Conservation (phyloP, 176 grass and related monocot genomes). For the Eleusine coracana region DNA sequence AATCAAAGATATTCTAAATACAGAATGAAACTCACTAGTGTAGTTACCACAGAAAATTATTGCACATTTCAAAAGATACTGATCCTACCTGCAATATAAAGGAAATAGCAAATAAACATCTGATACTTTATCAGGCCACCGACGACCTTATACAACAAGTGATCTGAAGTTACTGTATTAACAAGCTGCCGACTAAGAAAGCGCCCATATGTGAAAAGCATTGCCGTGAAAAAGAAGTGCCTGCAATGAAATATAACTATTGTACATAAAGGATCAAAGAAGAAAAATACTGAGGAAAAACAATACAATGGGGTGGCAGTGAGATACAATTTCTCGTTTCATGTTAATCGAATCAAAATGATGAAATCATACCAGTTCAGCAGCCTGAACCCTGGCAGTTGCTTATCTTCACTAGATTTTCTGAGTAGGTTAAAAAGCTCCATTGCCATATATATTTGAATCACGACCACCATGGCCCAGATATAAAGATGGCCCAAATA, state of each 20-base stretch:
- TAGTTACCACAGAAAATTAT: conserved; percentile 9
- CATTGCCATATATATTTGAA: conserved; percentile 96
- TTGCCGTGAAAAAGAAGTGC: conserved; percentile 99
- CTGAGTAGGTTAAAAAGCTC: conserved; percentile 96
- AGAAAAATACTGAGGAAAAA: conserved; percentile 9
- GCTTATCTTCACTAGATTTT: conserved; percentile 90
- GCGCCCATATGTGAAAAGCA: conserved; percentile 96
- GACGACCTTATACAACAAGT: conserved; percentile 84
- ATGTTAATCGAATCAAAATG: conserved; percentile 15
- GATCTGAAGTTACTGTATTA: conserved; percentile 92
- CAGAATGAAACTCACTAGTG: conserved; percentile 20
- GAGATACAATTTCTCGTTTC: neutral
- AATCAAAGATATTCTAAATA: conserved; percentile 22
- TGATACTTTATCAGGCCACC: conserved; percentile 95
- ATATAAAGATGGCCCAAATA: conserved; percentile 98
- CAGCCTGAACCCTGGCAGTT: conserved; percentile 87
- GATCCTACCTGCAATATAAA: conserved; percentile 93
- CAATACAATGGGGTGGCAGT: neutral
- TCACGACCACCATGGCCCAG: conserved; percentile 96
- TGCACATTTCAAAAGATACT: conserved; percentile 30
- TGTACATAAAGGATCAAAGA: neutral
- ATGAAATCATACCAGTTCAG: conserved; percentile 75
- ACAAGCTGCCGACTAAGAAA: conserved; percentile 95
- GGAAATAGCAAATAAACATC: conserved; percentile 99
- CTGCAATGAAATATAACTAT: conserved; percentile 50